These are phyloP conservation scores for Rhodomyrtus tomentosa DNA, from an alignment of 345 rosid species.

Conservation along the genomic window DNA sequence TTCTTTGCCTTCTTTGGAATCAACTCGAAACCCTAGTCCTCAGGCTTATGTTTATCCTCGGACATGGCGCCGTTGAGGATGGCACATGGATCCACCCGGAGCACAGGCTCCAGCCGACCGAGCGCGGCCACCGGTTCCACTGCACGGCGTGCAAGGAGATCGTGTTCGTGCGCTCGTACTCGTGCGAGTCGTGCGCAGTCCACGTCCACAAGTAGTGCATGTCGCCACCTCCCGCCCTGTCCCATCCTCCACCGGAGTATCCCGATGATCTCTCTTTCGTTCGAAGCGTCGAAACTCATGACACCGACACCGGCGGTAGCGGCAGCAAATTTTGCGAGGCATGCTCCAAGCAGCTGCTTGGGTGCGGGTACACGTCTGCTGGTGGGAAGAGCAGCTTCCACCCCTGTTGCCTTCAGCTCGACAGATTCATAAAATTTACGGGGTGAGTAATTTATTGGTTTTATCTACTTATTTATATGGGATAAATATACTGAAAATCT, in stretches of 20 bases:
- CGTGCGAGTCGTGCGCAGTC: not conserved
- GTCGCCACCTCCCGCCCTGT: rapidly evolving
- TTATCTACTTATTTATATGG: not conserved
- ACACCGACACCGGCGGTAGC: not conserved
- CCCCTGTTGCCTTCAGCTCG: not conserved
- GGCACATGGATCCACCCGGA: too few species aligned
- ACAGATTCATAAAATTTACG: not conserved
- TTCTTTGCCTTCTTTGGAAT: too few species aligned
- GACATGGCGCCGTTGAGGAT: too few species aligned
- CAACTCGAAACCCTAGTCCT: too few species aligned
- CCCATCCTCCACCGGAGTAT: not conserved
- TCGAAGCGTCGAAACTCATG: not conserved
- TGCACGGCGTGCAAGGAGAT: not conserved
- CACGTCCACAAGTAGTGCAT: not conserved
- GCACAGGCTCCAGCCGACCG: too few species aligned
- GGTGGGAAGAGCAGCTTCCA: not conserved
- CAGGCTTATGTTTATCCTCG: too few species aligned
- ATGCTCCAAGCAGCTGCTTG: not conserved
- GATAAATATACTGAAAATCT: too few species aligned
- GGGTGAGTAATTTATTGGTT: not conserved
- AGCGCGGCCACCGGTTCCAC: too few species aligned
- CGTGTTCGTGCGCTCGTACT: not conserved
- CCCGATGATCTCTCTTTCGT: not conserved
- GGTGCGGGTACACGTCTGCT: not conserved
- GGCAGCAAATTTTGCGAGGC: not conserved